Conservation (phyloP, 176 grass and related monocot genomes). For the Bonia amplexicaulis region DNA sequence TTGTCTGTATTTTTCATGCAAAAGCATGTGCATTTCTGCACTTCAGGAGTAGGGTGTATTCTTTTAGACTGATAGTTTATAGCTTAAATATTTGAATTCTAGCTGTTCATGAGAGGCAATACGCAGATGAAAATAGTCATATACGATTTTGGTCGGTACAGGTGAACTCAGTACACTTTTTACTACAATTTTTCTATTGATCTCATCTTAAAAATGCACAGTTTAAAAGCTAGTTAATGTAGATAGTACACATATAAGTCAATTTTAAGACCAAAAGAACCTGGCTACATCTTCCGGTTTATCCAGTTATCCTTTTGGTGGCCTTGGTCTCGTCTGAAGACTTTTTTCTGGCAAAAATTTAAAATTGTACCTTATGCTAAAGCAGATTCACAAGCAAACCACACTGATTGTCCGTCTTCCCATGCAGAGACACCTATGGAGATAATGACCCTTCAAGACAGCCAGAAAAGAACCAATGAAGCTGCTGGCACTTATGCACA, state of each 20-base stretch:
- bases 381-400: not conserved
- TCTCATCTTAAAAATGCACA: too few relatives aligned
- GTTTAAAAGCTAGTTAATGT: too few relatives aligned
- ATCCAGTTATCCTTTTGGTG: not conserved
- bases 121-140: too few relatives aligned
- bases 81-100: too few relatives aligned
- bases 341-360: not conserved
- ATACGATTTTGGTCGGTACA: too few relatives aligned
- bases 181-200: too few relatives aligned
- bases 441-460: conserved; percentile 38
- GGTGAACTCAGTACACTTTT: too few relatives aligned
- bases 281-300: not conserved
- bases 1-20: not conserved
- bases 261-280: too few relatives aligned
- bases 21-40: not conserved
- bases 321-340: not conserved
- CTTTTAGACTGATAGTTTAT: too few relatives aligned
- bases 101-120: too few relatives aligned
- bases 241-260: too few relatives aligned
- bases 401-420: not conserved
- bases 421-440: conserved; percentile 49
- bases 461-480: conserved; percentile 84
- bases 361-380: not conserved
- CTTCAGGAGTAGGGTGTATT: not conserved
- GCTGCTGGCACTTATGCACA: conserved; percentile 78